These are phyloP conservation scores for Thoreauomyces humboldtii DNA, from an alignment of 192 early-diverging fungal species.

Conservation along the genomic window DNA sequence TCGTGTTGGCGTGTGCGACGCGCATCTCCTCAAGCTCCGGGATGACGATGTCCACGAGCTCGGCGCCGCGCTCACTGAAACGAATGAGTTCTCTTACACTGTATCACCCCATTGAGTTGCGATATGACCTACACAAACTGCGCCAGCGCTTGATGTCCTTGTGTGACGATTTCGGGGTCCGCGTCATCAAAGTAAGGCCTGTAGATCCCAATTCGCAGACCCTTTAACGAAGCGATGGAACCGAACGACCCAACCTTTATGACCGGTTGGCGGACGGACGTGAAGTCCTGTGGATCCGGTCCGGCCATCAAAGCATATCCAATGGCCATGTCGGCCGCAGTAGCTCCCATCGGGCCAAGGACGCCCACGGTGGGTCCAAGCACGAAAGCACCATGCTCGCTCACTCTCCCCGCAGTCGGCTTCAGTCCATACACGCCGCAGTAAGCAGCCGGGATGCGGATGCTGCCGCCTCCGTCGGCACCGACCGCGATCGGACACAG, in stretches of 20 bases:
- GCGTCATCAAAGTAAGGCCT: conserved; percentile 41
- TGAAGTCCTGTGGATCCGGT: conserved; percentile 45
- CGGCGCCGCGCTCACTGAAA: conserved; percentile 54
- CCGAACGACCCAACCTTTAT: conserved; percentile 39
- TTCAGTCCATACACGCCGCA: conserved; percentile 78
- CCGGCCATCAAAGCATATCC: conserved; percentile 65
- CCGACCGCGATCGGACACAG: conserved; percentile 70
- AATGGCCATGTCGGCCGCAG: conserved; percentile 64
- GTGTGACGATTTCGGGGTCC: conserved; percentile 21
- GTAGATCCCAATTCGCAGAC: conserved; percentile 59
- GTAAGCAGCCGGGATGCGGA: conserved; percentile 66
- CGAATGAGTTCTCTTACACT: too few relatives aligned
- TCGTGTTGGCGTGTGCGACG: conserved; percentile 64
- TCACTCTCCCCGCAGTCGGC: conserved; percentile 65
- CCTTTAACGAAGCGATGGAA: conserved; percentile 35
- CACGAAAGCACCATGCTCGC: conserved; percentile 49
- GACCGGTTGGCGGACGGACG: conserved; percentile 50
- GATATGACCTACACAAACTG: conserved; percentile 16
- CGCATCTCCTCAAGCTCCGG: conserved; percentile 55
- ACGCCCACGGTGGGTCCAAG: conserved; percentile 56
- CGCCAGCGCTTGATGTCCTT: background rate
- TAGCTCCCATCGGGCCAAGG: conserved; percentile 68
- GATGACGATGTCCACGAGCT: conserved; percentile 59
- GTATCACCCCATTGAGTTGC: too few relatives aligned
- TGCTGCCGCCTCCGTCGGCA: conserved; percentile 67